These are phyloP conservation scores for Phytophthora fragariaefolia DNA, from an alignment of 352 stramenopile species.

Conservation along the genomic window DNA sequence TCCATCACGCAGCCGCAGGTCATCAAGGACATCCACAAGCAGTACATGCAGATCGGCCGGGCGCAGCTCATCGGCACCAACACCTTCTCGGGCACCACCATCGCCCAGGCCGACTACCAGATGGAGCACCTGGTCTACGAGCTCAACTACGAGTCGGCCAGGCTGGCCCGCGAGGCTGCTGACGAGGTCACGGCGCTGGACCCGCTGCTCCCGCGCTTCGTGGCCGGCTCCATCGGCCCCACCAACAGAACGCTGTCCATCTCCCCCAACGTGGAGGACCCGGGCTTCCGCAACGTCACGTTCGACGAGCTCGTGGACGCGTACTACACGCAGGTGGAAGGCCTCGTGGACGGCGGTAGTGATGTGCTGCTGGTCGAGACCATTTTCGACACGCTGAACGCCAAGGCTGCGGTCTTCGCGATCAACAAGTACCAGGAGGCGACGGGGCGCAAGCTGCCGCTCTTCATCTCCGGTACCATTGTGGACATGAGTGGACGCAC, in stretches of 20 bases:
- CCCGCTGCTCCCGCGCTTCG: slow-evolving; percentile 94
- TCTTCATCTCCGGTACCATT: slow-evolving; percentile 97
- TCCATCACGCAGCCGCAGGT: slow-evolving; percentile 95
- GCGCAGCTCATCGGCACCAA: slow-evolving; percentile 97
- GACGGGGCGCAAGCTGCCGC: slow-evolving; percentile 89
- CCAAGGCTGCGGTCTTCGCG: slow-evolving; percentile 96
- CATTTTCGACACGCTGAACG: slow-evolving; percentile 98
- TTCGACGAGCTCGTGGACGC: slow-evolving; percentile 97
- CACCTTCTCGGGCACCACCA: slow-evolving; percentile 97
- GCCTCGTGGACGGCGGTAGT: slow-evolving; percentile 94
- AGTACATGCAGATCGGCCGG: slow-evolving; percentile 94
- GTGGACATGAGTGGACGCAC: slow-evolving; percentile 97
- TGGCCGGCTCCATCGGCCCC: slow-evolving; percentile 95
- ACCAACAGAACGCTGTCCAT: slow-evolving; percentile 97
- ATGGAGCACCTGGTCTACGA: slow-evolving; percentile 97
- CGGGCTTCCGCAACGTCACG: slow-evolving; percentile 93
- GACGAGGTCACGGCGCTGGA: slow-evolving; percentile 94
- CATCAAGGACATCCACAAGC: slow-evolving; percentile 95
- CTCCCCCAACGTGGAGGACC: slow-evolving; percentile 96
- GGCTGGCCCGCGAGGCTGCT: slow-evolving; percentile 91
- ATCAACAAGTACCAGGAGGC: slow-evolving; percentile 94
- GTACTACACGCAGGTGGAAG: slow-evolving; percentile 96
- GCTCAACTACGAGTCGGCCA: slow-evolving; percentile 94
- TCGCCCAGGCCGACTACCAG: slow-evolving; percentile 97
- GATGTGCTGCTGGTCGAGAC: slow-evolving; percentile 98